A percentile compares a stretch with the other conserved stretches of the same genome.
Conservation (phyloP, 306 rosid species). For the barrel medic (Medicago truncatula) region MtrunA17r5.0-ANR NC_053044.1:52280001-52280500, state of each 20-base stretch:
- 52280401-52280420: constrained; percentile 96
- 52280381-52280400: constrained; percentile 93
- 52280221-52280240: constrained; percentile 78
- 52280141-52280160: constrained; percentile 51
- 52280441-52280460: constrained; percentile 34
- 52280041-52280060: no score
- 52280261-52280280: constrained; percentile 97
- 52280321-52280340: constrained; percentile 95
- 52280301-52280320: constrained; percentile 95
- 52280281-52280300: constrained; percentile 91
- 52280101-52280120: background rate
- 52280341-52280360: constrained; percentile 69
- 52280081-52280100: background rate
- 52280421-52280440: constrained; percentile 88
- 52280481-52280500: background rate
- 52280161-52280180: constrained; percentile 60
- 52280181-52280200: constrained; percentile 74
- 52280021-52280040: no score
- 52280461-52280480: constrained; percentile 10
- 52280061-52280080: background rate
- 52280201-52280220: constrained; percentile 85
- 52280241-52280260: constrained; percentile 81
- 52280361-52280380: constrained; percentile 85
- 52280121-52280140: constrained; percentile 11
- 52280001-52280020: no score